These are phyloP conservation scores for Ceratobasidium sp. DNA, from an alignment of 1,284 basidiomycete genomes.

Conservation along the genomic window DNA sequence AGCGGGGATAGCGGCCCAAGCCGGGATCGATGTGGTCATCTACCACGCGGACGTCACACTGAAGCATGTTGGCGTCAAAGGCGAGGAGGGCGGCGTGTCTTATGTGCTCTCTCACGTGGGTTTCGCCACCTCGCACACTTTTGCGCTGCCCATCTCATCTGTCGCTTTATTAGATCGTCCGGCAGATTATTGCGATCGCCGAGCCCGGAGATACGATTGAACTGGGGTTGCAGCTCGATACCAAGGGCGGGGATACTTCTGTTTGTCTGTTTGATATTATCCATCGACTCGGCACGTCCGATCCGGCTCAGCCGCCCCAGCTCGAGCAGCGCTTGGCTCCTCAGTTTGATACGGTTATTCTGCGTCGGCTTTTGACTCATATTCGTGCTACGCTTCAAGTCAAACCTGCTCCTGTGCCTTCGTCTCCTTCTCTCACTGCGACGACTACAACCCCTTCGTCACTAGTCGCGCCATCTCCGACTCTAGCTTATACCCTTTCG, in stretches of 20 bases:
- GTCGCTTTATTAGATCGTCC: conserved; percentile 72
- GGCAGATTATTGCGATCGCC: conserved; percentile 82
- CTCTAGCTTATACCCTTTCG: conserved; percentile 58
- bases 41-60: conserved; percentile 89
- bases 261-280: conserved; percentile 72
- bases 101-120: conserved; percentile 88
- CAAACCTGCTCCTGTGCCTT: conserved; percentile 55
- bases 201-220: conserved; percentile 86
- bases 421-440: conserved; percentile 15
- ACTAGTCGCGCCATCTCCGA: conserved; percentile 56
- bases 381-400: conserved; percentile 72
- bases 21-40: conserved; percentile 87
- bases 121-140: conserved; percentile 9
- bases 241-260: conserved; percentile 50
- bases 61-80: conserved; percentile 86
- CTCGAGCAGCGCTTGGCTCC: conserved; percentile 58
- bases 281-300: conserved; percentile 53
- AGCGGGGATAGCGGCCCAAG: conserved; percentile 85
- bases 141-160: conserved; percentile 15
- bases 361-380: conserved; percentile 75
- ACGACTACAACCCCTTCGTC: conserved; percentile 25
- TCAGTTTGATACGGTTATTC: conserved; percentile 72
- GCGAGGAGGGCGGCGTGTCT: conserved; percentile 86
- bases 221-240: conserved; percentile 79
- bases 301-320: background rate